Base-by-base conservation (phyloP, 2,329 filamentous ascomycete species). In the Hyphodiscus sp. region DNA sequence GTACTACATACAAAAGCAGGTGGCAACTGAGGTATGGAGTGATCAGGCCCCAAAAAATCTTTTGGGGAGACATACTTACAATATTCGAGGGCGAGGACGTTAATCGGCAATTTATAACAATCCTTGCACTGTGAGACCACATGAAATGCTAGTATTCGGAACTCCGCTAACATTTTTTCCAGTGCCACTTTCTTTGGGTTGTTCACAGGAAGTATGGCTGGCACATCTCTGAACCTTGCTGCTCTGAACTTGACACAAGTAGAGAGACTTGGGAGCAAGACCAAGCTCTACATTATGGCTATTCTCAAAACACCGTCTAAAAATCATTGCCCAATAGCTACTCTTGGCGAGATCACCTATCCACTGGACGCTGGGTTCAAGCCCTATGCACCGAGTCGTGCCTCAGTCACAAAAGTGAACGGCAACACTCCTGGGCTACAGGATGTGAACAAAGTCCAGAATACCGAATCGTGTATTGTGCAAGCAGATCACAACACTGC, bases 231-330 rank as follows among this genome's bases (percentile, higher is more conserved):
- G 41, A 81, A 86, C 58, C 85, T 90, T 63, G 79, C 86, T 41
- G 70, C 86, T 46, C 73, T 78, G 50, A 96, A 96, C 65, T 77
- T 84, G 46, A 95, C 91, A 0, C 95, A 90, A 18, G 85, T 99
- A 54, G 94, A 99, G 67, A 81, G 85, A 54, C 74, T 95, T 23
- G 79, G 76, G 59, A 75, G 76, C 52, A 79, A 75, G 57, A 76
- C 72, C 18, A 83, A 80, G 56, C 80, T 83, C 5, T 85, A 87
- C 70, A 82, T 84, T 49, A 73, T 97, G 30, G 91, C 92, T 1
- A 80, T 96, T 6, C 77, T 92, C 18, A 85, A 84, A 18, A 71
- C 71, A 6, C 63, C 70, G 6, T 66, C 42, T 20, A 52, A 58
- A 16, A 47, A 54, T n/a, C 54, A 56, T 7, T 30, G 48, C 9